Percentiles rank a stretch among this genome's conserved stretches.
Conservation (phyloP, 176 grass and related monocot species). For the Microstegium vimineum region DNA sequence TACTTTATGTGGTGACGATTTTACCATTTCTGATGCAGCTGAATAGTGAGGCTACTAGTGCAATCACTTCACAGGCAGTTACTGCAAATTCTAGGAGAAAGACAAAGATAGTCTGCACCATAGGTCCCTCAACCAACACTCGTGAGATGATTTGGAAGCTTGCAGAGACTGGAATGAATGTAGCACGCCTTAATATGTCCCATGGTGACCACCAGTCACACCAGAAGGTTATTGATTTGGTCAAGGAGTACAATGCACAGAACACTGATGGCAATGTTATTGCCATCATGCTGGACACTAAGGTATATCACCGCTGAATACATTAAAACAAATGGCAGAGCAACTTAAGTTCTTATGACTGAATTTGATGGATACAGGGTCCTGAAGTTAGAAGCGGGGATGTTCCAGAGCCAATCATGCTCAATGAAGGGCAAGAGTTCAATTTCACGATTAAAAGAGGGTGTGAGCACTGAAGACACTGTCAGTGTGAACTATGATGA, state of each 20-base stretch:
- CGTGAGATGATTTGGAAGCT: conserved; percentile 95
- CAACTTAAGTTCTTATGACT: conserved; percentile 9
- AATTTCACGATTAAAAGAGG: conserved; percentile 91
- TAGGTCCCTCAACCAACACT: conserved; percentile 87
- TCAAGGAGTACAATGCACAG: conserved; percentile 85
- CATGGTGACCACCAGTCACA: conserved; percentile 96
- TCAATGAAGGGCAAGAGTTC: conserved; percentile 80
- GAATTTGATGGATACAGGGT: conserved; percentile 52
- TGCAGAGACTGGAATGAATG: conserved; percentile 89
- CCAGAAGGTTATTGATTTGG: conserved; percentile 91
- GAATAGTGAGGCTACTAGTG: conserved; percentile 25
- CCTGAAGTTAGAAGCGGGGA: conserved; percentile 99
- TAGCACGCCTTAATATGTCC: conserved; percentile 94
- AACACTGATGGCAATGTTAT: conserved; percentile 72
- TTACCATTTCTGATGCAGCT: conserved; percentile 27
- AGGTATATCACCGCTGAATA: conserved; percentile 43
- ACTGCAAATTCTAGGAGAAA: conserved; percentile 42
- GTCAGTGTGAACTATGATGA: conserved; percentile 97
- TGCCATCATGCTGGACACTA: conserved; percentile 97
- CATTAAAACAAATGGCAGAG: neutral
- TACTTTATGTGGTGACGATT: conserved; percentile 5
- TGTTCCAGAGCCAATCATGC: conserved; percentile 82
- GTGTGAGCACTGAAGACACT: conserved; percentile 72
- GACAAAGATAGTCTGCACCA: conserved; percentile 98
- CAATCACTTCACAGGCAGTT: conserved; percentile 21